Evolutionary conservation across 352 stramenopile species (phyloP), one percentile per base, ranked within the genome.

Genomic region (Thalassiosira gravida): DNA sequence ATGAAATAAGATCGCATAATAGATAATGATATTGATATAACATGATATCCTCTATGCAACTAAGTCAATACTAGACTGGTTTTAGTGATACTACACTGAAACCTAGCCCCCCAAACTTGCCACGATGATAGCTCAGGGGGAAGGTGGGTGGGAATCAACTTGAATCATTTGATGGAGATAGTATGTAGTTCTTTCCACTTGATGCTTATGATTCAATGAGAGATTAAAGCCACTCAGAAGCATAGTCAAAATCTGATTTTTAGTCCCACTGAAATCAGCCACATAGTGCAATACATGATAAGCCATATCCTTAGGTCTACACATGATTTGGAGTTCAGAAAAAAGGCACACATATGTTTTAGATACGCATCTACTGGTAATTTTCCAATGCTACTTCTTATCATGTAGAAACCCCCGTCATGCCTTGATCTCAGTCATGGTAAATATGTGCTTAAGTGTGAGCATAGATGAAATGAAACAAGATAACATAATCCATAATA

Each of bases 101-200:
- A 13, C 7, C 20, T n/a, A 56, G 13, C 3, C 47, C 47, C 47
- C 47, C 22, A 50, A 56, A 56, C 47, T 56, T 22, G 20, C 27
- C 47, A 56, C 47, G 47, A 56, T 13, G 11, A 16, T 29, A 56
- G 47, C 8, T 13, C 11, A 27, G 47, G 47, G 47, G 47, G 47
- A 56, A 27, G 47, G 47, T 56, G 47, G 47, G 47, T 56, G 47
- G 47, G 20, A 44, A 44, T 44, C 13, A 6, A 13, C 35, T 44
- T 13, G 13, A 44, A 6, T 44, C 35, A 13, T 13, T 44, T 44
- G 6, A 13, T 13, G 6, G 13, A 44, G 13, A 13, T 13, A 44
- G 13, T n/a, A n/a, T n/a, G n/a, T n/a, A n/a, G n/a, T n/a, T n/a
- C n/a, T n/a, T n/a, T n/a, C n/a, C n/a, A n/a, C n/a, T n/a, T n/a